Evolutionary conservation across 306 rosid species (phyloP).

Genomic region (Quercus mongolica): DNA sequence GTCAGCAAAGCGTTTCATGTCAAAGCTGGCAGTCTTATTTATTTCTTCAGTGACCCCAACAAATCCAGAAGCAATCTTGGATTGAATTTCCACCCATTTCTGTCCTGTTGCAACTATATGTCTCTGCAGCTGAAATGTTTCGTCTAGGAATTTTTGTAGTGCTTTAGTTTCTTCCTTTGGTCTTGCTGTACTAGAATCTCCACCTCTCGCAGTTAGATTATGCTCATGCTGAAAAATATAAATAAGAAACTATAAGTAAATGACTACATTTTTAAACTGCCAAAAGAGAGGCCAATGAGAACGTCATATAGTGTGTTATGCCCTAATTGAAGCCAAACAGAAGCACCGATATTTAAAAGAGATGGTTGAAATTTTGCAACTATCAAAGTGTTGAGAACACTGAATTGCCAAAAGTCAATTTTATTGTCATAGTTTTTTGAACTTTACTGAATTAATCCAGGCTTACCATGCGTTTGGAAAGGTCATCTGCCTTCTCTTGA

Average conservation of each 20-base stretch:
- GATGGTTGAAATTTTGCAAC: neutral
- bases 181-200: conserved; percentile 50
- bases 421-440: neutral
- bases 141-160: conserved; percentile 69
- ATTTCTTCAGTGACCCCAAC: conserved; percentile 65
- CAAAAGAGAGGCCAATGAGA: conserved; percentile 4
- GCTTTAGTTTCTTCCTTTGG: conserved; percentile 63
- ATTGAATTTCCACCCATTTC: conserved; percentile 62
- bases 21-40: conserved; percentile 60
- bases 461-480: conserved; percentile 85
- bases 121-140: conserved; percentile 89
- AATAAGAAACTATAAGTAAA: conserved; percentile 9
- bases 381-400: neutral
- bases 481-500: conserved; percentile 76
- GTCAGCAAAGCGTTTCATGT: conserved; percentile 70
- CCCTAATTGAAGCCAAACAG: neutral
- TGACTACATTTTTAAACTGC: neutral
- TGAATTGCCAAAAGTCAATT: neutral
- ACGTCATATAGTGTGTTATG: neutral
- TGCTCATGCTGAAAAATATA: conserved; percentile 62
- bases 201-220: conserved; percentile 41
- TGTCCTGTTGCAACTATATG: conserved; percentile 89
- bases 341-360: neutral
- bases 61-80: conserved; percentile 60
- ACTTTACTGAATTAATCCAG: neutral